Percentiles rank a stretch among this genome's conserved stretches.
phyloP scores from a whole-genome alignment of 345 rosid genomes.

The Excoecaria cochinchinensis region DNA sequence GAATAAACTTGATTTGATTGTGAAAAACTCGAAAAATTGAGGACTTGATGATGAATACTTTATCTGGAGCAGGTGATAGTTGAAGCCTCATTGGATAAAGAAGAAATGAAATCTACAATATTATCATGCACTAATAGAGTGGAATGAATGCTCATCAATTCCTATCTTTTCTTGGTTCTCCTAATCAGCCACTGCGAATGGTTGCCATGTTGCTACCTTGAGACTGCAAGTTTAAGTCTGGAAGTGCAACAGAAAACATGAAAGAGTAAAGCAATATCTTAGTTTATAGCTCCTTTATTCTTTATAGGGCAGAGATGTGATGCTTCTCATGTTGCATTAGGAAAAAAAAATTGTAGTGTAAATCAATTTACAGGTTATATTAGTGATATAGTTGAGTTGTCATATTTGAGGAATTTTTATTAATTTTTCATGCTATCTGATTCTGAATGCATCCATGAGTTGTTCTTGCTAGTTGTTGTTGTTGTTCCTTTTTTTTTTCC shows the following conservation, averaged over 20 bases:
- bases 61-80: constrained; percentile 62
- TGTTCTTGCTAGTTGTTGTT: too few species aligned
- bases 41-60: not conserved
- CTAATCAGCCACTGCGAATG: not conserved
- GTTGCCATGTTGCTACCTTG: not conserved
- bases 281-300: not conserved
- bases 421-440: too few species aligned
- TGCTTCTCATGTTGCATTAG: not conserved
- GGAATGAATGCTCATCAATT: constrained; percentile 34
- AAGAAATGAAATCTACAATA: constrained; percentile 80
- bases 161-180: not conserved
- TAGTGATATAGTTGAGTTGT: not conserved
- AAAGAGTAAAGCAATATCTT: not conserved
- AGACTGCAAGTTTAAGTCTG: not conserved
- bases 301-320: not conserved
- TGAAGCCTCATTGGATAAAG: constrained; percentile 65
- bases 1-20: not conserved
- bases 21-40: not conserved
- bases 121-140: constrained; percentile 74
- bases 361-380: not conserved
- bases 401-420: not conserved
- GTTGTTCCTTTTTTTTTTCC: too few species aligned
- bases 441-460: too few species aligned
- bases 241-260: not conserved
- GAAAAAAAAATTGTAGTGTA: not conserved